These are phyloP conservation scores for Nakazawaea wyomingensis DNA, from an alignment of 805 yeast species.

Conservation along the genomic window DNA sequence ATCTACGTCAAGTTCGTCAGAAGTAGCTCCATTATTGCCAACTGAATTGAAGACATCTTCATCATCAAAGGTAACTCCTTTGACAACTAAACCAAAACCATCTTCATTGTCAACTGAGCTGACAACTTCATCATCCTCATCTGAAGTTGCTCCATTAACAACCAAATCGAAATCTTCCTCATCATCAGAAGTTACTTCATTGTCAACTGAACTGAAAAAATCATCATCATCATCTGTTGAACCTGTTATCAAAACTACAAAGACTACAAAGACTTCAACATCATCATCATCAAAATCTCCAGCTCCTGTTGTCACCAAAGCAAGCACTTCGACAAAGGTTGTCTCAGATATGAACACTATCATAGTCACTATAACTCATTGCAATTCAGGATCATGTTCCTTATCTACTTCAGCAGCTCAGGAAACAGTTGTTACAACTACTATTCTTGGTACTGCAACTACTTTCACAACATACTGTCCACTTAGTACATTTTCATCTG, in stretches of 20 bases:
- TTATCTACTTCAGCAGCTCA: constrained; percentile 10
- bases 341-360: constrained; percentile 15
- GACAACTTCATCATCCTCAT: no score
- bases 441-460: constrained; percentile 16
- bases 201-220: no score
- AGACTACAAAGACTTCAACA: constrained; percentile 6
- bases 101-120: no score
- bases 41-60: no score
- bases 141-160: no score
- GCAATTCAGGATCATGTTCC: constrained; percentile 11
- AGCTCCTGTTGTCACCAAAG: not conserved
- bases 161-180: no score
- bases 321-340: constrained; percentile 9
- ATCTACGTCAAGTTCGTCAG: no score
- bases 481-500: constrained; percentile 15
- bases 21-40: no score
- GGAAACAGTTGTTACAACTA: constrained; percentile 15
- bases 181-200: no score
- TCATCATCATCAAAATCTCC: constrained; percentile 1
- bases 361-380: constrained; percentile 16
- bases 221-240: no score
- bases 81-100: no score
- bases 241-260: no score
- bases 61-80: constrained; percentile 5
- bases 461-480: constrained; percentile 21